Percentiles rank a stretch among this genome's conserved stretches.
Evolutionary conservation across 192 early-diverging fungal genomes (phyloP).

Genomic region (Mortierella hygrophila): DNA sequence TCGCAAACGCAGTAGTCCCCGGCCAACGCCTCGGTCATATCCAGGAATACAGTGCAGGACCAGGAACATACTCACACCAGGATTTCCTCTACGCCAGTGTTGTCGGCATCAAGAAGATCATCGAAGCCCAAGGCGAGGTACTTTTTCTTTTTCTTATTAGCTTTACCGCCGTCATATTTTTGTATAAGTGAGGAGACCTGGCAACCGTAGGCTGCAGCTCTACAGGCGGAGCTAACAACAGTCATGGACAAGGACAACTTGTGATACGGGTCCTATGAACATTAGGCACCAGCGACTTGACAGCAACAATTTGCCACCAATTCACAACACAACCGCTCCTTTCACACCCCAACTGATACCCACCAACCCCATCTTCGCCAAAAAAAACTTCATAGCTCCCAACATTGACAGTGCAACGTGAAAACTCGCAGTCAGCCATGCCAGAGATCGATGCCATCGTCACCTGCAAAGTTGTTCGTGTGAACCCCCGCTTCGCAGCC

Average conservation of each 20-base stretch:
- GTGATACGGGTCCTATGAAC: no score
- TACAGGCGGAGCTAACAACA: no score
- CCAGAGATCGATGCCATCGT: conserved; percentile 81
- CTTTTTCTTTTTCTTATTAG: not conserved
- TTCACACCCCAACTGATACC: not conserved
- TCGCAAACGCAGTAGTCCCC: conserved; percentile 72
- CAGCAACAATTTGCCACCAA: not conserved
- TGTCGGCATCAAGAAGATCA: conserved; percentile 59
- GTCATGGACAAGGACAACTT: no score
- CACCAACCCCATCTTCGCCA: not conserved
- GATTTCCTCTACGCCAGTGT: conserved; percentile 78
- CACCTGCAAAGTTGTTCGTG: conserved; percentile 89
- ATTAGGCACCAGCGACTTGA: not conserved
- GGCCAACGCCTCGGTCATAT: conserved; percentile 82
- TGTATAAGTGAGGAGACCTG: no score
- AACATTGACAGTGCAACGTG: conserved; percentile 68
- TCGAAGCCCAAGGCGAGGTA: conserved; percentile 11
- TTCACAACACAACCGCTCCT: not conserved
- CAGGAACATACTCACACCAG: conserved; percentile 79
- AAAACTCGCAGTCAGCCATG: conserved; percentile 76
- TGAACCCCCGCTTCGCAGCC: conserved; percentile 88
- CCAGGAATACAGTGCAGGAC: conserved; percentile 74
- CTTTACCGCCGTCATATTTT: not conserved
- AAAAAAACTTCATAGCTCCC: conserved; percentile 55
- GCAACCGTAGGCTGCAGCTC: no score